phyloP scores from a whole-genome alignment of 495 filamentous ascomycete species.

The Bryoglossum gracile region DNA sequence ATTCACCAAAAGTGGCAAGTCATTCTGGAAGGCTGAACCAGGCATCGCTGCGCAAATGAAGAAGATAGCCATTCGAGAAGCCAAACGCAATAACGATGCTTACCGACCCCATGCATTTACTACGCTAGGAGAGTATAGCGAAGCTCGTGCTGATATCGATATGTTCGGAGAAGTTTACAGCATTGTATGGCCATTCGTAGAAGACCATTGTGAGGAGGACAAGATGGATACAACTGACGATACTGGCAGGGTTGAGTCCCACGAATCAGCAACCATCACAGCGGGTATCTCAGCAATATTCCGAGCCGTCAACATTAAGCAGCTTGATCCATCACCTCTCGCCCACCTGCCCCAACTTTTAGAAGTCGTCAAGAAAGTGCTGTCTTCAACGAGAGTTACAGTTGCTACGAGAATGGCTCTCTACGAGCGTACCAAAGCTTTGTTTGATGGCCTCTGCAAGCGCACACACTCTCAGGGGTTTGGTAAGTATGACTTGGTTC shows the following conservation, averaged over 20 bases:
- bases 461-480: slow-evolving; percentile 10
- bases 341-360: slow-evolving; percentile 16
- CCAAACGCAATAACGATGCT: slow-evolving; percentile 74
- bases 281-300: slow-evolving; percentile 22
- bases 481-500: slow-evolving; percentile 16
- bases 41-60: slow-evolving; percentile 36
- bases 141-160: slow-evolving; percentile 54
- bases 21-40: slow-evolving; percentile 47
- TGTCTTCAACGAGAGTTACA: slow-evolving; percentile 14
- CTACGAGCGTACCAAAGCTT: slow-evolving; percentile 19
- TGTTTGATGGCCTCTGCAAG: slow-evolving; percentile 23
- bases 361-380: slow-evolving; percentile 7
- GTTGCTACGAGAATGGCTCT: slow-evolving; percentile 17
- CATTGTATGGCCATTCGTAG: slow-evolving; percentile 53
- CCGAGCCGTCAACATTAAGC: slow-evolving; percentile 21
- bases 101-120: slow-evolving; percentile 73
- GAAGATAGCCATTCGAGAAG: slow-evolving; percentile 75
- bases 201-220: slow-evolving; percentile 46
- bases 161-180: slow-evolving; percentile 56
- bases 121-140: slow-evolving; percentile 63
- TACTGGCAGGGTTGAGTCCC: slow-evolving; percentile 29
- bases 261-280: slow-evolving; percentile 20
- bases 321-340: slow-evolving; percentile 13
- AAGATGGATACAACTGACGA: slow-evolving; percentile 61
- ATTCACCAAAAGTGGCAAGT: slow-evolving; percentile 57